phyloP scores from a whole-genome alignment of 257 asterid species.

The Fraxinus pennsylvanica region DNA sequence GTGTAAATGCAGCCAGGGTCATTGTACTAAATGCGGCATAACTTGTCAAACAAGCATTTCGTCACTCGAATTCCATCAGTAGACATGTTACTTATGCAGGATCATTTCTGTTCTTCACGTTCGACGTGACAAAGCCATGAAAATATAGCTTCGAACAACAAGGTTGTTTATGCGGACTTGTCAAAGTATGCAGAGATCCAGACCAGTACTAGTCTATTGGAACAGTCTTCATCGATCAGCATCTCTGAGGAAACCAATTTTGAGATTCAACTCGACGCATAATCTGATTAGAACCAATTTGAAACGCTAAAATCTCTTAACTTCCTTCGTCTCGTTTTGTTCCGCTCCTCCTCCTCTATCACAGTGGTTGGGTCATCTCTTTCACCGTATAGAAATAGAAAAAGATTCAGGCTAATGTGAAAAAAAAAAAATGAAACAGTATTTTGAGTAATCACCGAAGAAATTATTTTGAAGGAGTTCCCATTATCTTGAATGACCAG shows the following conservation, averaged over 20 bases:
- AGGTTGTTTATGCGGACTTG: too few relatives aligned
- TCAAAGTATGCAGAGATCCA: not conserved
- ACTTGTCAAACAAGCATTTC: too few relatives aligned
- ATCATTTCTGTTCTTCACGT: too few relatives aligned
- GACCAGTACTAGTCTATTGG: too few relatives aligned
- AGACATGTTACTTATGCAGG: too few relatives aligned
- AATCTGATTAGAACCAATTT: conserved; percentile 66
- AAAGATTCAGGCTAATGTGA: not conserved
- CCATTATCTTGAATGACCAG: conserved; percentile 85
- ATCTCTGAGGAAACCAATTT: not conserved
- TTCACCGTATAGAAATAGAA: too few relatives aligned
- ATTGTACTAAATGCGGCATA: too few relatives aligned
- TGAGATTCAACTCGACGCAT: not conserved
- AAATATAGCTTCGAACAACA: too few relatives aligned
- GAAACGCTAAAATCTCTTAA: conserved; percentile 79
- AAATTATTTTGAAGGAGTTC: conserved; percentile 76
- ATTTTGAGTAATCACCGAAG: conserved; percentile 45
- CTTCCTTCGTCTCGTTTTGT: conserved; percentile 62
- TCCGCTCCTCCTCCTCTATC: conserved; percentile 88
- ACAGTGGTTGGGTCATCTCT: conserved; percentile 40
- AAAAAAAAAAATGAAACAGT: not conserved
- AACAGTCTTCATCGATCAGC: conserved; percentile 9
- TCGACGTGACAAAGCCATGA: too few relatives aligned
- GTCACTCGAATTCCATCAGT: too few relatives aligned
- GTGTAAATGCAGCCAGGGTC: too few relatives aligned